phyloP scores from a whole-genome alignment of 176 grass and related monocot species.

The Avena atlantica region DNA sequence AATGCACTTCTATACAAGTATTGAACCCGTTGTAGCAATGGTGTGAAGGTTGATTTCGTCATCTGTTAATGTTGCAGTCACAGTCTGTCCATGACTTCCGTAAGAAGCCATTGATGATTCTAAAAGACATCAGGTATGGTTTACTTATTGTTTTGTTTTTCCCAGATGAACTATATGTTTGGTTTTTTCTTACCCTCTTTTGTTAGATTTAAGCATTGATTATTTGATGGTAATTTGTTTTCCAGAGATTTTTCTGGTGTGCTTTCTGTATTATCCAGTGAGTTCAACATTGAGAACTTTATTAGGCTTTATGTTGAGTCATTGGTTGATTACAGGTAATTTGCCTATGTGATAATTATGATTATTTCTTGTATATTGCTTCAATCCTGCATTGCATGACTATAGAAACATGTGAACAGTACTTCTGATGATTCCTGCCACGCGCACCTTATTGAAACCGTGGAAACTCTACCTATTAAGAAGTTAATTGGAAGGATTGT shows the following conservation, averaged over 20 bases:
- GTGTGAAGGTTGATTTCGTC: constrained; percentile 19
- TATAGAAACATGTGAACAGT: constrained; percentile 52
- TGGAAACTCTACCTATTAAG: constrained; percentile 65
- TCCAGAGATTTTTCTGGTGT: constrained; percentile 84
- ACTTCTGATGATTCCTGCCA: constrained; percentile 58
- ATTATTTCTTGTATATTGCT: constrained; percentile 38
- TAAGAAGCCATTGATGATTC: constrained; percentile 80
- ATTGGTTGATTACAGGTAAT: constrained; percentile 78
- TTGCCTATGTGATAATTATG: constrained; percentile 34
- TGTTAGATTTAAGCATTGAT: constrained; percentile 1
- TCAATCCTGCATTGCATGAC: constrained; percentile 5
- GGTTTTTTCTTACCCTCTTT: background rate
- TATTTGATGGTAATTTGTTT: constrained; percentile 36
- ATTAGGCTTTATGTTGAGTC: constrained; percentile 82
- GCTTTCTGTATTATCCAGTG: constrained; percentile 69
- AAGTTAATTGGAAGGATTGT: constrained; percentile 67
- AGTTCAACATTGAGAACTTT: constrained; percentile 87
- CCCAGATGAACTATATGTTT: background rate
- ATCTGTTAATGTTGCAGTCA: constrained; percentile 72
- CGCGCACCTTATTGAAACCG: constrained; percentile 51
- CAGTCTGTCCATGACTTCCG: constrained; percentile 63
- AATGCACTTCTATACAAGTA: constrained; percentile 13
- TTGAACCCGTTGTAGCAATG: background rate
- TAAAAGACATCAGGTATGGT: constrained; percentile 73
- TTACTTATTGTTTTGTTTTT: constrained; percentile 27